A percentile compares a stretch with the other conserved stretches of the same genome.
These are phyloP conservation scores for bread wheat (Triticum aestivum) DNA, from an alignment of 176 grass and related monocot genomes.

Conservation along the genomic window DNA sequence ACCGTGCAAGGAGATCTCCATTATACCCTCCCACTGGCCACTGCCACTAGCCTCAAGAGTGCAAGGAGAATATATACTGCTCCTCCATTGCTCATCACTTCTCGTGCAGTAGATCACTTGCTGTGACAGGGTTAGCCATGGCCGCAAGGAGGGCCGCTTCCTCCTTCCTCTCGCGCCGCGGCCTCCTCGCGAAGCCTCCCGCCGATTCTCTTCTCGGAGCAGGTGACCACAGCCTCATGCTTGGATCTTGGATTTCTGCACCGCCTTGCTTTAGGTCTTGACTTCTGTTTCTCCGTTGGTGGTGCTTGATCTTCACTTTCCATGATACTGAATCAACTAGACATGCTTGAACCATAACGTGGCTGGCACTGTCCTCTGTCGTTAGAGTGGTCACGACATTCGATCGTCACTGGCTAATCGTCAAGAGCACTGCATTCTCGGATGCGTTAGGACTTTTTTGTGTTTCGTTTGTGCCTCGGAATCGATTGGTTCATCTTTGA, in stretches of 20 bases:
- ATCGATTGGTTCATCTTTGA: background rate
- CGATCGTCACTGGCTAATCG: background rate
- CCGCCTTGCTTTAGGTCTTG: background rate
- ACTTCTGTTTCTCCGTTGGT: background rate
- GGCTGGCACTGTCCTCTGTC: background rate
- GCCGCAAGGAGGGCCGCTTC: conserved; percentile 56
- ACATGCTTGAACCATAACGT: background rate
- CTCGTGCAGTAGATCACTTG: background rate
- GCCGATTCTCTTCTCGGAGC: conserved; percentile 16
- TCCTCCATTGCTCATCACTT: background rate
- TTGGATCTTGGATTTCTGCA: background rate
- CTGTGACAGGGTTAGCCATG: conserved; percentile 28
- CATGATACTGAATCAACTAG: background rate
- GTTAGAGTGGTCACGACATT: background rate
- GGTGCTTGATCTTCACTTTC: background rate
- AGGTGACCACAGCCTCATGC: conserved; percentile 34
- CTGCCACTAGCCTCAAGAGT: background rate
- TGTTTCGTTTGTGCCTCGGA: background rate
- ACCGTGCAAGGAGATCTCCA: background rate
- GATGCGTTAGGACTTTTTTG: background rate
- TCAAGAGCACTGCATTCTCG: background rate
- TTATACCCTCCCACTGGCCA: background rate
- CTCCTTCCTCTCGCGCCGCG: conserved; percentile 41
- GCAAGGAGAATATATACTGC: background rate
- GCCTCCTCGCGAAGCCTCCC: no score